Conservation (phyloP, 306 rosid genomes). For the Erythrophleum fordii region DNA sequence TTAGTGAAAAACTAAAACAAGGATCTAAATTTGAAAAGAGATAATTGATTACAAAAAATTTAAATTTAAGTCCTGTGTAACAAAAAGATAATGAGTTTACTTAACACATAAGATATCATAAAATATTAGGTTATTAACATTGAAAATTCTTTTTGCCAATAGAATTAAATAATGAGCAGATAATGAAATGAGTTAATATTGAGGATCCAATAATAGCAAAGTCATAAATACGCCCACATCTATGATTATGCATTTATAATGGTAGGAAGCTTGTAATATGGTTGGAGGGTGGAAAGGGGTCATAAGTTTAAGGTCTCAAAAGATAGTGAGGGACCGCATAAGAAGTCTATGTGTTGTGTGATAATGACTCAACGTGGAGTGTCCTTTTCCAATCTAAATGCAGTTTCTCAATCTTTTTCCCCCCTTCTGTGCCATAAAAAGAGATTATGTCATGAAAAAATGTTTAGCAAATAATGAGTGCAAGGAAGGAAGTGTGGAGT, state of each 20-base stretch:
- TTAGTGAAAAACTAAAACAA: no score
- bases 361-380: slow-evolving; percentile 47
- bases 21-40: no score
- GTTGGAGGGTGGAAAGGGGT: background rate
- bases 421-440: background rate
- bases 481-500: no score
- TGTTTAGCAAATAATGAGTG: no score
- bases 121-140: no score
- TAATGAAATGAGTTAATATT: background rate
- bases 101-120: no score
- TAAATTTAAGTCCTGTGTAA: no score
- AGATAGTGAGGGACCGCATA: slow-evolving; percentile 41
- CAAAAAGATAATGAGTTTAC: no score
- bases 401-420: background rate
- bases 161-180: background rate
- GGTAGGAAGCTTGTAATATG: no score
- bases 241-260: background rate
- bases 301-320: background rate
- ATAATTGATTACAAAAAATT: no score
- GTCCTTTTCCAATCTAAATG: slow-evolving; percentile 21
- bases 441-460: background rate
- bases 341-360: slow-evolving; percentile 26
- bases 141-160: no score
- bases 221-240: background rate
- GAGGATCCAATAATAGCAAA: background rate